Percentiles rank a stretch among this genome's conserved stretches.
Conservation (phyloP, 2,329 filamentous ascomycete species). For the Bisporella sp. region DNA sequence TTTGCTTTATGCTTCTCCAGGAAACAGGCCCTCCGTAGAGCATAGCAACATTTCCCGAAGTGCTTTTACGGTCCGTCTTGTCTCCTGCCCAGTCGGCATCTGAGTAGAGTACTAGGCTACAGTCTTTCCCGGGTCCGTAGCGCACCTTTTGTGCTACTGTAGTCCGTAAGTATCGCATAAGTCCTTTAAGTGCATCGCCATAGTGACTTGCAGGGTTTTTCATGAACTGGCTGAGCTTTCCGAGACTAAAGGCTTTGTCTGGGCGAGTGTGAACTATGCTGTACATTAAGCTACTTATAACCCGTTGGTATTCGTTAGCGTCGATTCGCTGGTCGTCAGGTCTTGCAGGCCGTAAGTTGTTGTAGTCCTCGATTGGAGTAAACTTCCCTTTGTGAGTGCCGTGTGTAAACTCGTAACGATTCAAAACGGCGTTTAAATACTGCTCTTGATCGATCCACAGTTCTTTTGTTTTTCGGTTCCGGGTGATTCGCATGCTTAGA, state of each 20-base stretch:
- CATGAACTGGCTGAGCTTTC: neutral
- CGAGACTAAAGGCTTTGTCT: neutral
- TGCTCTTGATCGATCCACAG: neutral
- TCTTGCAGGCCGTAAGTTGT: too few species aligned
- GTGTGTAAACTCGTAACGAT: neutral
- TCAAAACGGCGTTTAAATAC: neutral
- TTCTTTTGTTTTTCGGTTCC: neutral
- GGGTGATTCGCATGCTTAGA: neutral
- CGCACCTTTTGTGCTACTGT: neutral
- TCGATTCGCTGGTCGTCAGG: neutral
- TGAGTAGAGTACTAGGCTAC: neutral
- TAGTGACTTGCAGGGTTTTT: neutral
- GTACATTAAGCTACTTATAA: neutral
- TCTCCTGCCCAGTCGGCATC: neutral
- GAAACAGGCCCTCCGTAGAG: slow-evolving; percentile 2
- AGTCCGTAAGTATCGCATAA: neutral
- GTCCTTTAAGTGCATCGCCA: neutral
- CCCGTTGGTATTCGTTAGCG: neutral
- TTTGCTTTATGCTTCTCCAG: slow-evolving; percentile 10
- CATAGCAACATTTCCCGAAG: slow-evolving; percentile 7
- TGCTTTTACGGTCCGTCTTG: neutral
- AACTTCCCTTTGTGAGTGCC: neutral
- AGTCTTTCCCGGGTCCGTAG: neutral
- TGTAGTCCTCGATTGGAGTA: too few species aligned
- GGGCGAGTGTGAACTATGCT: neutral